Evolutionary conservation across 306 rosid species (phyloP).

Genomic region (Inga laurina): DNA sequence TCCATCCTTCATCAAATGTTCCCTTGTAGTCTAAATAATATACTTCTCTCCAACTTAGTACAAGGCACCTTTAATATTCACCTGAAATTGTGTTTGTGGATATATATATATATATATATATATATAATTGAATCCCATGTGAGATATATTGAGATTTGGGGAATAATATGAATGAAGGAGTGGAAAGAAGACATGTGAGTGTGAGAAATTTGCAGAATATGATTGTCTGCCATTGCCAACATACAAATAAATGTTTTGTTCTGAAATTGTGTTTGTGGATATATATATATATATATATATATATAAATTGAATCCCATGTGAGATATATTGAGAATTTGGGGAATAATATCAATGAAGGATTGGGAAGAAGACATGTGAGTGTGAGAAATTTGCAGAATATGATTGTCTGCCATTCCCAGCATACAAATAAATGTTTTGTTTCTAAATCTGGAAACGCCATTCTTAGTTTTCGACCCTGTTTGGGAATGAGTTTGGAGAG

Average conservation of each 20-base stretch:
- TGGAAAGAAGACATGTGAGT: neutral
- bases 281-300: too few relatives aligned
- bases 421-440: neutral
- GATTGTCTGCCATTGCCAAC: too few relatives aligned
- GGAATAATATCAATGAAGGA: conserved; percentile 13
- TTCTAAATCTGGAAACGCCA: neutral
- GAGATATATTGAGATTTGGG: neutral
- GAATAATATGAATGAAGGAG: conserved; percentile 15
- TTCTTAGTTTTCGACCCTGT: neutral
- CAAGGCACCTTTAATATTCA: too few relatives aligned
- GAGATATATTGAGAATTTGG: neutral
- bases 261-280: neutral
- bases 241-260: too few relatives aligned
- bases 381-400: neutral
- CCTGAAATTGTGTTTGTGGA: too few relatives aligned
- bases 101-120: neutral
- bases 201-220: too few relatives aligned
- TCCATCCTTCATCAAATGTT: neutral
- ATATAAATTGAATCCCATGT: neutral
- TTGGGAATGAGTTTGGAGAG: neutral
- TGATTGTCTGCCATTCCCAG: conserved; percentile 35
- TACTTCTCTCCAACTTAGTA: too few relatives aligned
- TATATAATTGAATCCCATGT: neutral
- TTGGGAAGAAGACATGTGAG: conserved; percentile 26
- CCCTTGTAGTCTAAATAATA: neutral